Evolutionary conservation across 805 yeast species (phyloP).

Genomic region (Kregervanrija delftensis): DNA sequence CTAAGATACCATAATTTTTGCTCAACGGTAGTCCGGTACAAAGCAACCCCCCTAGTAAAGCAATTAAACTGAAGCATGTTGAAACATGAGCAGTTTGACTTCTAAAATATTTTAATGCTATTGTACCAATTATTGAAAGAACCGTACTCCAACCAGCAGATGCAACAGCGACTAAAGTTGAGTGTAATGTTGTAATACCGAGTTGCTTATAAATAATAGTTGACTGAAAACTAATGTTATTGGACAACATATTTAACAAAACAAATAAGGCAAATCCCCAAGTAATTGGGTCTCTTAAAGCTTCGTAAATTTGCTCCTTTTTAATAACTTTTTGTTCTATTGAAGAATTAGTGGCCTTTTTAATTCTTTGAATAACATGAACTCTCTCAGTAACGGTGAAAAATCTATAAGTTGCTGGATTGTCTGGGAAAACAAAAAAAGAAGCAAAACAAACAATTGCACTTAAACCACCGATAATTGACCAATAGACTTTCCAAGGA

Average conservation of each 20-base stretch:
- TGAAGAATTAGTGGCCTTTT: slow-evolving; percentile 27
- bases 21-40: slow-evolving; percentile 35
- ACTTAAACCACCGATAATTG: slow-evolving; percentile 47
- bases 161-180: slow-evolving; percentile 18
- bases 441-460: slow-evolving; percentile 29
- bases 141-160: slow-evolving; percentile 17
- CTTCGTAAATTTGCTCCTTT: slow-evolving; percentile 38
- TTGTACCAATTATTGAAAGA: slow-evolving; percentile 16
- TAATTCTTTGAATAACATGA: slow-evolving; percentile 36
- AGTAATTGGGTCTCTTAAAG: slow-evolving; percentile 38
- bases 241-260: slow-evolving; percentile 17
- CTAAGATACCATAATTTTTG: slow-evolving; percentile 35
- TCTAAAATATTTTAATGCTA: slow-evolving; percentile 9
- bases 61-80: slow-evolving; percentile 34
- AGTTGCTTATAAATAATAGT: slow-evolving; percentile 12
- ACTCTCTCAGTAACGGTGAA: slow-evolving; percentile 30
- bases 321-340: slow-evolving; percentile 38
- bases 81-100: slow-evolving; percentile 25
- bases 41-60: slow-evolving; percentile 36
- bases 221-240: slow-evolving; percentile 17
- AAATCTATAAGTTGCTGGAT: slow-evolving; percentile 43
- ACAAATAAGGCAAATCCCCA: slow-evolving; percentile 30
- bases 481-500: slow-evolving; percentile 43
- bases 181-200: slow-evolving; percentile 11
- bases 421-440: slow-evolving; percentile 41